These are phyloP conservation scores for Pichia manshurica DNA, from an alignment of 805 yeast genomes.

Conservation along the genomic window DNA sequence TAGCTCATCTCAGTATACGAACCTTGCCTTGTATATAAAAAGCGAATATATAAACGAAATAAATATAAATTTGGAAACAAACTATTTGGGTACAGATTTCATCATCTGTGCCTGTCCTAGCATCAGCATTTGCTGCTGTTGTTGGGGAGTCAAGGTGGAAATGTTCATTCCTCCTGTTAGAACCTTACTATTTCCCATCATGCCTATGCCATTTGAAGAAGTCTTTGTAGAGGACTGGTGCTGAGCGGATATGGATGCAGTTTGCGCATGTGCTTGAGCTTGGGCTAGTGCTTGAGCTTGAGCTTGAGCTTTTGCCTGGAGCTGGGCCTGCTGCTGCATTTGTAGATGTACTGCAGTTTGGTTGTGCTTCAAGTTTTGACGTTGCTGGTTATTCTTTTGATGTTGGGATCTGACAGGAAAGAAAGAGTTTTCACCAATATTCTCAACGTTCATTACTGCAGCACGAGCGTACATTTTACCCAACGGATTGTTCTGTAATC, in stretches of 20 bases:
- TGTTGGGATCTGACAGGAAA: slow-evolving; percentile 49
- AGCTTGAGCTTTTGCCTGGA: slow-evolving; percentile 1
- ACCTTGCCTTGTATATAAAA: no score
- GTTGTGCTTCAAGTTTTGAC: slow-evolving; percentile 7
- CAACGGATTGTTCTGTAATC: slow-evolving; percentile 50
- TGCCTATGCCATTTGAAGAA: background rate
- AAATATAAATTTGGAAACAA: no score
- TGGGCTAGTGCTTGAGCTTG: slow-evolving; percentile 7
- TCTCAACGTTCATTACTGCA: slow-evolving; percentile 67
- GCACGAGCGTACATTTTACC: slow-evolving; percentile 81
- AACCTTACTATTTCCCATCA: background rate
- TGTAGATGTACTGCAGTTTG: slow-evolving; percentile 15
- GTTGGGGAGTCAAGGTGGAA: background rate
- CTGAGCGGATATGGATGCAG: background rate
- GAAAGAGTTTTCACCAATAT: slow-evolving; percentile 53
- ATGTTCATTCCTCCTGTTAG: background rate
- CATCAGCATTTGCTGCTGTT: slow-evolving; percentile 7
- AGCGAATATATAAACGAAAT: no score
- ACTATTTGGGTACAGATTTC: slow-evolving; percentile 3
- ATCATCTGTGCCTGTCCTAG: background rate
- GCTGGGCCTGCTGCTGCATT: slow-evolving; percentile 13
- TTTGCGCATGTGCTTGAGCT: slow-evolving; percentile 8
- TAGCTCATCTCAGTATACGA: no score
- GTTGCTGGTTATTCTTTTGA: slow-evolving; percentile 21
- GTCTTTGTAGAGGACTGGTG: background rate